Evolutionary conservation across 371 early-diverging fungal species (phyloP), one percentile per base, ranked within the genome.

Genomic region (Mucor mucedo): DNA sequence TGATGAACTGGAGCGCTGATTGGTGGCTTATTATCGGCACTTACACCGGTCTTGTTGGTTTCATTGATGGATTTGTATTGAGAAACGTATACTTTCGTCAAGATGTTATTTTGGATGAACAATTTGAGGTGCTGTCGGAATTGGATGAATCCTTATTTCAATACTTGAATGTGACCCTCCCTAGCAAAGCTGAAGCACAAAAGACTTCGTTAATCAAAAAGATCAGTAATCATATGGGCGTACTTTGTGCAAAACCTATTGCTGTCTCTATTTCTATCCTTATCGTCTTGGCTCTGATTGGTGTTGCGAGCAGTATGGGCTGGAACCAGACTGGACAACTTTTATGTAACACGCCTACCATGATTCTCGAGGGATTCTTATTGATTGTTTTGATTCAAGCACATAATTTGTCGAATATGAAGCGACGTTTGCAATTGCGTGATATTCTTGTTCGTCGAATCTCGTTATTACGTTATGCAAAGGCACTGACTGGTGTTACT

Each of bases 1-100:
- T 32, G 3, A 55, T 69, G 60, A n/a, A 27, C 27, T 69, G 54
- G 53, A 59, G 41, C 29, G 48, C 47, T 35, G 45, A 69, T 21
- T 69, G 69, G 69, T 69, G 69, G 69, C 38, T 69, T 2, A 58
- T 69, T n/a, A 62, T 70, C 14, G 70, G 70, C 27, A 70, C 70
- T 0, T 70, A 70, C 27, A 70, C 70, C 38, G 70, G 70, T 13
- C 49, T 70, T 27, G 60, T 70, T 50, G 70, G 70, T 14, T 66
- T 70, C 39, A 21, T 66, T 2, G 70, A 70, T 53, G 70, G 70
- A 3, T 70, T 70, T 27, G 70, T 70, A 4, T 49, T 70, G 38
- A 48, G 70, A 27, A 70, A 70, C 29, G 66, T 70, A 2, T 66
- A 70, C 16, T 65, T 66, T 40, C 52, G 67, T 41, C 66, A 66